Conservation (phyloP, 169 alveolate genomes). For the Plasmodium cynomolgi region DNA sequence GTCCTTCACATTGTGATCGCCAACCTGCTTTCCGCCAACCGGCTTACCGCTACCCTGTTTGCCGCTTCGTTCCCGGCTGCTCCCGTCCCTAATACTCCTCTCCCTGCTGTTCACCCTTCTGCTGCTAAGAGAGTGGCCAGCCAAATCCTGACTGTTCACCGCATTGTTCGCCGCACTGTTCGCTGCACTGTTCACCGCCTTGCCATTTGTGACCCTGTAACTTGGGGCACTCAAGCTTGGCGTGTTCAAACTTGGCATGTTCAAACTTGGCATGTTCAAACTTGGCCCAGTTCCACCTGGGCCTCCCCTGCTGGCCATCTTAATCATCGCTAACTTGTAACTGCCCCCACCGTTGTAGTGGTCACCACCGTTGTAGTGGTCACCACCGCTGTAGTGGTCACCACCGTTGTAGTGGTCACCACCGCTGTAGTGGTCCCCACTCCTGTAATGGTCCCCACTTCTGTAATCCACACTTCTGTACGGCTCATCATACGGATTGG, state of each 20-base stretch:
- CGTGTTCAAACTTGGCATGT: not conserved
- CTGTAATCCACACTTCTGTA: not conserved
- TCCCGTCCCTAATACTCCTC: not conserved
- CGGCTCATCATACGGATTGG: not conserved
- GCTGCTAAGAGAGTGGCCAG: not conserved
- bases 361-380: no score
- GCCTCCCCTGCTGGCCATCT: not conserved
- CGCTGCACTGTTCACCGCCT: not conserved
- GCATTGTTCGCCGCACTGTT: no score
- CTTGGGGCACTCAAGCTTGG: not conserved
- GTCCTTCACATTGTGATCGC: not conserved
- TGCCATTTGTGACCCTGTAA: not conserved
- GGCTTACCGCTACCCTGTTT: not conserved
- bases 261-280: not conserved
- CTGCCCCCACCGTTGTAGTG: not conserved
- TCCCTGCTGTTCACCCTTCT: not conserved
- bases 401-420: no score
- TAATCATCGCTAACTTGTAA: not conserved
- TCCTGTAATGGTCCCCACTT: not conserved
- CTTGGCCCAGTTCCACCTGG: not conserved
- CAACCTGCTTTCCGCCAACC: not conserved
- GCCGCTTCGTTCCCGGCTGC: not conserved
- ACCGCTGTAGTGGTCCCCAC: no score
- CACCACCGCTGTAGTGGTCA: not conserved
- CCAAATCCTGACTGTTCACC: not conserved